Base-by-base conservation (phyloP, 352 stramenopile genomes). In the Phytophthora pseudosyringae region DNA sequence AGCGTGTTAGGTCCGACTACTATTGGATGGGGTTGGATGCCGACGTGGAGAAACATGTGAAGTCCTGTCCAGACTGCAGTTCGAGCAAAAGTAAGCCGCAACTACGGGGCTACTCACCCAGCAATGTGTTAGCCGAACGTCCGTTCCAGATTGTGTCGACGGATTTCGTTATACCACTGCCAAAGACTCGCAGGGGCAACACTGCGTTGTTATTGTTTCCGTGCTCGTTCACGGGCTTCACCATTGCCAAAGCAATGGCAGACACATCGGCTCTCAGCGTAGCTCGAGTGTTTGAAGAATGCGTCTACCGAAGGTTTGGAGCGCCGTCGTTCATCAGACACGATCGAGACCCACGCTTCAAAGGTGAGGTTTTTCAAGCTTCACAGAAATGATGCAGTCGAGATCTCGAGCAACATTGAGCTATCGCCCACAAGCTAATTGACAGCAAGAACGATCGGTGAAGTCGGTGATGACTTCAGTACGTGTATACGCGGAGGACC, bases 21-120 rank as follows among this genome's bases (percentile, higher is more conserved):
- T 59, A 40, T 29, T 59, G 52, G 52, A 0, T 44, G 1, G 51
- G 39, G 1, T 12, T 62, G 4, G 54, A 60, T 31, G 39, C 53
- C 21, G 21, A 21, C 2, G 21, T 21, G 21, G 21, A 21, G 21
- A 21, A 21, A 21, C 21, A 21, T 3, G 31, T 35, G 31, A 35
- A 11, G 31, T 35, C 31, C 31, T 35, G 31, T 4, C 31, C 31
- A 11, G 31, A 35, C 31, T 35, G 31, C 10, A 35, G 31, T 11
- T 12, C 31, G 31, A 35, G 31, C 31, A 35, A 35, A 11, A 35
- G 31, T 3, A 21, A 21, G 21, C 21, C 21, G 21, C 21, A 21
- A 2, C 21, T 21, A 21, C 21, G 21, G 21, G 2, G 21, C 2
- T 21, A 21, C 21, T 21, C 21, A 21, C 21, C 21, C 21, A 2